phyloP scores from a whole-genome alignment of 2,329 filamentous ascomycete species.

The Colletotrichum coccodes region DNA sequence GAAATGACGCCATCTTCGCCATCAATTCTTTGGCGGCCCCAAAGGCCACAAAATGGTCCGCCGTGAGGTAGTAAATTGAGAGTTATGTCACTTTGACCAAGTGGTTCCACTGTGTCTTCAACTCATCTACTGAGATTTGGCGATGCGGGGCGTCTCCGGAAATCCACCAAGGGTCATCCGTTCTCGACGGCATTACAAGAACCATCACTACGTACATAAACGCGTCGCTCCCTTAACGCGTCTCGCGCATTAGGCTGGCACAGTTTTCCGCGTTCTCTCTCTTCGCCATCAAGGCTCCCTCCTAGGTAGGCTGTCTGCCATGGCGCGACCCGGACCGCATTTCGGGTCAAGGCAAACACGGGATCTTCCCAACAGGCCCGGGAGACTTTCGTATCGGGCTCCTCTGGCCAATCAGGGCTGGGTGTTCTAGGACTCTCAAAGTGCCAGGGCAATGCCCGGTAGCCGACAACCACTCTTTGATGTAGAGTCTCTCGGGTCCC shows the following conservation, averaged over 20 bases:
- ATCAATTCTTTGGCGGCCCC: no score
- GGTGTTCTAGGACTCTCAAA: background rate
- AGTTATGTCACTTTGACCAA: background rate
- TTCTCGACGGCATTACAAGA: background rate
- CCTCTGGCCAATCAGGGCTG: no score
- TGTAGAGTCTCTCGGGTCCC: background rate
- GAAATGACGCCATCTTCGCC: background rate
- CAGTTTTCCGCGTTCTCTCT: background rate
- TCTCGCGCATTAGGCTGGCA: background rate
- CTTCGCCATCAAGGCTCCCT: background rate
- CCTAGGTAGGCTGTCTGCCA: background rate
- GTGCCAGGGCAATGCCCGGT: background rate
- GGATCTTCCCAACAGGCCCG: background rate
- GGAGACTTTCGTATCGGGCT: background rate
- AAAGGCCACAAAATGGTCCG: background rate
- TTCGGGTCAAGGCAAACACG: background rate
- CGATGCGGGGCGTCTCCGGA: background rate
- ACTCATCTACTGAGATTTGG: background rate
- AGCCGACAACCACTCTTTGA: constrained; percentile 3
- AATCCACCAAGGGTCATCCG: constrained; percentile 9
- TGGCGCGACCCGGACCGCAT: background rate
- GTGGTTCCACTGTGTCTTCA: background rate
- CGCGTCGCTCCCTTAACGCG: constrained; percentile 1
- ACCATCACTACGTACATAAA: background rate
- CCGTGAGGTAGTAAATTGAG: background rate